phyloP scores from a whole-genome alignment of 1,284 basidiomycete genomes.

The Cryptococcus amylolentus region DNA sequence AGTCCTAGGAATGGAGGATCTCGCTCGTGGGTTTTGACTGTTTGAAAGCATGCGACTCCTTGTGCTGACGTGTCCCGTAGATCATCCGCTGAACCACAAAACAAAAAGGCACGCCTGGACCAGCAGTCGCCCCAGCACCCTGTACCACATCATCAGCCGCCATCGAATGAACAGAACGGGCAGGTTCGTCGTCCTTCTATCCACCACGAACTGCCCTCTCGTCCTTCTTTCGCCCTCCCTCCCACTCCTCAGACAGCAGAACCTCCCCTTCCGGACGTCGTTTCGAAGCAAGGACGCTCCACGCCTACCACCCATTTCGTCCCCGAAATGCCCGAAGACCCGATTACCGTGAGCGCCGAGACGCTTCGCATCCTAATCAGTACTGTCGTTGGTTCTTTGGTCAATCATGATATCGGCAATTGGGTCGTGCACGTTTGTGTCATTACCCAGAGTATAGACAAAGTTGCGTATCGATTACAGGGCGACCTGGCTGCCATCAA shows the following conservation, averaged over 20 bases:
- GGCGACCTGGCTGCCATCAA: slow-evolving; percentile 41
- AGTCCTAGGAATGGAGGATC: slow-evolving; percentile 9
- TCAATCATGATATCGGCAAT: slow-evolving; percentile 37
- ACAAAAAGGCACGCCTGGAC: too few species aligned
- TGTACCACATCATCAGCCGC: too few species aligned
- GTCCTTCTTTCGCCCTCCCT: slow-evolving; percentile 1
- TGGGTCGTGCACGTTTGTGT: slow-evolving; percentile 48
- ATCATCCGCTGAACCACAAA: too few species aligned
- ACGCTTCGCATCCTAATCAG: slow-evolving; percentile 33
- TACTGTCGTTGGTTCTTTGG: slow-evolving; percentile 31
- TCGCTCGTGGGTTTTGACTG: too few species aligned
- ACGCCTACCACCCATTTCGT: neutral
- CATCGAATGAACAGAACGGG: neutral
- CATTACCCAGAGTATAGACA: slow-evolving; percentile 42
- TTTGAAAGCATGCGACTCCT: too few species aligned
- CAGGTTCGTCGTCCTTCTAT: neutral
- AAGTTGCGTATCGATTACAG: slow-evolving; percentile 36
- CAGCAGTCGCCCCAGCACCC: too few species aligned
- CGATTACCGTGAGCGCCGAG: slow-evolving; percentile 30
- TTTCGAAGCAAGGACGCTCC: neutral
- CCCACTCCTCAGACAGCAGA: neutral
- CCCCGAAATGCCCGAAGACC: slow-evolving; percentile 32
- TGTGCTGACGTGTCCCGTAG: too few species aligned
- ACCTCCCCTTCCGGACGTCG: slow-evolving; percentile 5
- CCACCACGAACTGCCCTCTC: slow-evolving; percentile 8